phyloP scores from a whole-genome alignment of 1,284 basidiomycete genomes.

The Pisolithus thermaeus region DNA sequence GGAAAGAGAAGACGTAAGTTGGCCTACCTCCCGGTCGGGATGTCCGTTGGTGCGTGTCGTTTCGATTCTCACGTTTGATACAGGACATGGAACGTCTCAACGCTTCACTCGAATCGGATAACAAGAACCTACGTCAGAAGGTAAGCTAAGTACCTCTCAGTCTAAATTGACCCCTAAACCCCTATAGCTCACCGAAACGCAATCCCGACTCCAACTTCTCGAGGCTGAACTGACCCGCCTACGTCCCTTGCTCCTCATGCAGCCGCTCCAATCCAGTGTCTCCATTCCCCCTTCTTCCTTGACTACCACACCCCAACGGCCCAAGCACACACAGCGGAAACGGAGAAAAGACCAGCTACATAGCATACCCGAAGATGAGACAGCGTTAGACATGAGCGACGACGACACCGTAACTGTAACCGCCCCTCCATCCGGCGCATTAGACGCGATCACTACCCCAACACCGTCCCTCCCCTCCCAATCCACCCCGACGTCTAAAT shows the following conservation, averaged over 20 bases:
- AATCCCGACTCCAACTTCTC: constrained; percentile 32
- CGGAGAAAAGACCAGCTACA: constrained; percentile 20
- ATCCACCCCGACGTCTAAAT: constrained; percentile 21
- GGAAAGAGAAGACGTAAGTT: constrained; percentile 41
- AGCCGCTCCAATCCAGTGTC: constrained; percentile 30
- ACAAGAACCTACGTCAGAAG: constrained; percentile 48
- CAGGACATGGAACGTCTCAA: constrained; percentile 51
- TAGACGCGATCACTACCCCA: constrained; percentile 14
- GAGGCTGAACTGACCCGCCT: constrained; percentile 40
- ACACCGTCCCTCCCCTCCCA: constrained; percentile 14
- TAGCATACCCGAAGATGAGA: constrained; percentile 19
- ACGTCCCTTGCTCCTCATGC: constrained; percentile 41
- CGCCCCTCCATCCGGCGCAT: not conserved
- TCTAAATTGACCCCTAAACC: constrained; percentile 7
- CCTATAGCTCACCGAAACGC: constrained; percentile 36
- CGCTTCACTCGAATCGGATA: constrained; percentile 45
- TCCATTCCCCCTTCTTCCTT: constrained; percentile 4
- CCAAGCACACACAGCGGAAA: constrained; percentile 18
- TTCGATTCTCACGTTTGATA: constrained; percentile 8
- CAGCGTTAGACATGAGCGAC: constrained; percentile 14
- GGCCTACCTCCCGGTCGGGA: not conserved
- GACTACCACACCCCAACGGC: constrained; percentile 12
- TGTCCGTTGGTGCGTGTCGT: not conserved
- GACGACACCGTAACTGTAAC: constrained; percentile 14
- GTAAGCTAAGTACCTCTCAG: constrained; percentile 26